These are phyloP conservation scores for Aspergillus aculeatinus DNA, from an alignment of 2,329 filamentous ascomycete species.

Conservation along the genomic window DNA sequence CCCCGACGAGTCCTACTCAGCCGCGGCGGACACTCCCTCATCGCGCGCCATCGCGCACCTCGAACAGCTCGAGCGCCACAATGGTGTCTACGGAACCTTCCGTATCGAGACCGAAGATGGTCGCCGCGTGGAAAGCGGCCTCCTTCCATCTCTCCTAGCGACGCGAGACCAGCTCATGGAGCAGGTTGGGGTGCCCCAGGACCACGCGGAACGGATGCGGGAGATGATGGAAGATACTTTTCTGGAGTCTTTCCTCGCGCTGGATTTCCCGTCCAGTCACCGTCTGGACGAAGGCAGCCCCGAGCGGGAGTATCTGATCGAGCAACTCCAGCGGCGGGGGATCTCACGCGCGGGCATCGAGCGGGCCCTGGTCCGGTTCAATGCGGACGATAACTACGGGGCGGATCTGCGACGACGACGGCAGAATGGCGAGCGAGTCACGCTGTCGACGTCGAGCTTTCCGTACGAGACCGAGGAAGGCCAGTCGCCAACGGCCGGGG, in stretches of 20 bases:
- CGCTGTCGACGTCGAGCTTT: conserved; percentile 34
- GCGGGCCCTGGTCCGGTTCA: conserved; percentile 39
- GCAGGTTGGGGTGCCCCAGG: conserved; percentile 38
- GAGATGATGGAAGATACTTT: conserved; percentile 47
- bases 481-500: conserved; percentile 7
- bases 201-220: conserved; percentile 43
- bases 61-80: conserved; percentile 41
- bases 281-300: conserved; percentile 32
- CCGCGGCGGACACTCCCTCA: conserved; percentile 33
- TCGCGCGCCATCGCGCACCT: conserved; percentile 40
- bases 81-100: conserved; percentile 44
- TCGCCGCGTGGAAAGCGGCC: conserved; percentile 40
- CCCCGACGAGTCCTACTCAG: conserved; percentile 25
- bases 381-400: conserved; percentile 40
- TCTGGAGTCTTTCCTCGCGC: conserved; percentile 43
- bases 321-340: conserved; percentile 40
- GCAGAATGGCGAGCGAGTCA: conserved; percentile 41
- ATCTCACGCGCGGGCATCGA: conserved; percentile 40
- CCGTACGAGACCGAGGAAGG: conserved; percentile 24
- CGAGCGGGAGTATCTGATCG: conserved; percentile 39
- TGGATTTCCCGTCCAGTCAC: conserved; percentile 42
- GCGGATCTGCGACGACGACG: conserved; percentile 40
- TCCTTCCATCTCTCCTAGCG: conserved; percentile 44
- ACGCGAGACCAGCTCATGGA: conserved; percentile 45
- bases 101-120: conserved; percentile 45